These are phyloP conservation scores for Candida montana DNA, from an alignment of 805 yeast species.

Conservation along the genomic window DNA sequence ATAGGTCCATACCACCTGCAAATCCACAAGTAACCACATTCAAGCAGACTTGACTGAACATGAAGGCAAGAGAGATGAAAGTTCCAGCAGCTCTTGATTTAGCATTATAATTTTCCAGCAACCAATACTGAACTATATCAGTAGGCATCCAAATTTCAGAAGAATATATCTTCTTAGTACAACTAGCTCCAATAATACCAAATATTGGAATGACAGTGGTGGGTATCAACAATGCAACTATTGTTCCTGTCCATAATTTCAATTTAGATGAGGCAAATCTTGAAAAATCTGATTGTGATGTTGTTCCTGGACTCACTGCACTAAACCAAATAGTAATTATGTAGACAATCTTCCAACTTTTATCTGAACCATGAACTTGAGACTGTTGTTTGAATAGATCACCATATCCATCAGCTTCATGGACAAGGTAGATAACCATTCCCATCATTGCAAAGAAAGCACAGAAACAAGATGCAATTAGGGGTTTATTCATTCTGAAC, in stretches of 20 bases:
- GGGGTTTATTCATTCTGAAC: conserved; percentile 21
- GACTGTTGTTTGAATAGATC: conserved; percentile 27
- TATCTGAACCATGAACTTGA: conserved; percentile 25
- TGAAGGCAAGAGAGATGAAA: conserved; percentile 29
- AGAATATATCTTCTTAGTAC: conserved; percentile 31
- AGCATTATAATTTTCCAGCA: conserved; percentile 27
- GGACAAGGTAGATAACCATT: conserved; percentile 26
- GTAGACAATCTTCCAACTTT: conserved; percentile 30
- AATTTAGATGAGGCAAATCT: conserved; percentile 28
- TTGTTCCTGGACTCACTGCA: conserved; percentile 28
- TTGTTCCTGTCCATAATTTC: conserved; percentile 20
- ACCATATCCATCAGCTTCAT: conserved; percentile 32
- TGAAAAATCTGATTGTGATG: conserved; percentile 33
- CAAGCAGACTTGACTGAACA: conserved; percentile 27
- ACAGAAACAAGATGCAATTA: conserved; percentile 20
- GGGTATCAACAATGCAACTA: conserved; percentile 28
- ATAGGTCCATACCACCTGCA: conserved; percentile 29
- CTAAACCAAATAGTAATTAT: conserved; percentile 30
- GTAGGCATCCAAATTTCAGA: conserved; percentile 32
- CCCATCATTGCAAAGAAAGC: conserved; percentile 30
- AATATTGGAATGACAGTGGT: conserved; percentile 39
- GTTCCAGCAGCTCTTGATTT: conserved; percentile 33
- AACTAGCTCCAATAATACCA: conserved; percentile 39
- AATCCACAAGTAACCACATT: conserved; percentile 30
- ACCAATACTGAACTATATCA: conserved; percentile 27